Conservation (phyloP, 305 asterid genomes). For the Fraxinus sp. region DNA sequence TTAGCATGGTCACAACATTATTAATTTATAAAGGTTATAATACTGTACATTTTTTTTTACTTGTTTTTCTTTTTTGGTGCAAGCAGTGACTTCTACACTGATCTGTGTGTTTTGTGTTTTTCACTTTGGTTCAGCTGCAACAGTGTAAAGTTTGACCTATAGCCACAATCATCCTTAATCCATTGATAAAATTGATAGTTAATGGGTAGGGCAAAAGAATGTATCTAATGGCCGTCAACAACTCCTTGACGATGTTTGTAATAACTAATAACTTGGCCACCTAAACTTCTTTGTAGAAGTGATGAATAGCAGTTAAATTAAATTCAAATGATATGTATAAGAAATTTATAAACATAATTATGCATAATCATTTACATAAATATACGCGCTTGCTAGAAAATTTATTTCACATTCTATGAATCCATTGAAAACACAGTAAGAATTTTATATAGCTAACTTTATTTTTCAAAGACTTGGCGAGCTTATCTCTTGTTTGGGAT, state of each 20-base stretch:
- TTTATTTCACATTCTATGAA: background rate
- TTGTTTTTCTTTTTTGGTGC: background rate
- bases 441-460: background rate
- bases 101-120: background rate
- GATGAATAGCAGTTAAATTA: background rate
- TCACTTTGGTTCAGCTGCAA: background rate
- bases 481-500: background rate
- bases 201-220: background rate
- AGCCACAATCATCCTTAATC: background rate
- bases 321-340: too few species aligned
- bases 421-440: background rate
- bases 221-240: background rate
- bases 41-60: too few species aligned
- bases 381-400: background rate
- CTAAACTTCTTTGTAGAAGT: background rate
- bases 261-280: background rate
- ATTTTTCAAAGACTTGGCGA: background rate
- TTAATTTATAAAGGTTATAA: background rate
- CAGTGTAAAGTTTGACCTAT: background rate
- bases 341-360: background rate
- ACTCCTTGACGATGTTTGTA: background rate
- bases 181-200: background rate
- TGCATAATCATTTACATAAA: background rate
- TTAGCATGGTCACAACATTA: background rate
- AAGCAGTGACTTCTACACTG: background rate